These are phyloP conservation scores for Thalassiosira livingstoniorum DNA, from an alignment of 352 stramenopile species.

Conservation along the genomic window DNA sequence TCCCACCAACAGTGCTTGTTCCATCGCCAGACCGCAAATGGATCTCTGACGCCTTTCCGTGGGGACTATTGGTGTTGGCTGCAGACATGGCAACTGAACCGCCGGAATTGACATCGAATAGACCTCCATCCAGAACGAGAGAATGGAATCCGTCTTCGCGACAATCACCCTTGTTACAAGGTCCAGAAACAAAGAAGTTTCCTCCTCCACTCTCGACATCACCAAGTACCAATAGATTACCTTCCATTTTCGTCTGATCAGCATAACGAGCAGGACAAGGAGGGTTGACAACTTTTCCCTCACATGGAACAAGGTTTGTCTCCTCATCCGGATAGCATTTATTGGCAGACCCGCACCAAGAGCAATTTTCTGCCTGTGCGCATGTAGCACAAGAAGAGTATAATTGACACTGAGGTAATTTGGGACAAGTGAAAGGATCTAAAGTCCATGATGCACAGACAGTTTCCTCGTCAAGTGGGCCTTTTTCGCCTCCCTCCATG, in stretches of 20 bases:
- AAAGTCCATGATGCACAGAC: constrained; percentile 38
- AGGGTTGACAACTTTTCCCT: constrained; percentile 34
- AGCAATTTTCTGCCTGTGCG: constrained; percentile 9
- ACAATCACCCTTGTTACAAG: constrained; percentile 49
- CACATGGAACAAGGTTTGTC: constrained; percentile 38
- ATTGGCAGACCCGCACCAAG: constrained; percentile 46
- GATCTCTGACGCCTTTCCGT: constrained; percentile 36
- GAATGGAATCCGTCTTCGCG: constrained; percentile 37
- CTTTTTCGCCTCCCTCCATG: constrained; percentile 11
- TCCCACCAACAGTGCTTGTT: constrained; percentile 39
- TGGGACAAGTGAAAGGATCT: constrained; percentile 36
- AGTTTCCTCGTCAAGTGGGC: constrained; percentile 3
- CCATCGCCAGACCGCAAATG: constrained; percentile 40
- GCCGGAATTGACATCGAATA: constrained; percentile 45
- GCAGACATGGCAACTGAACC: constrained; percentile 37
- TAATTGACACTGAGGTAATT: constrained; percentile 28
- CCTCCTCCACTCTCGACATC: constrained; percentile 29
- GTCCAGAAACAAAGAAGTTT: constrained; percentile 40
- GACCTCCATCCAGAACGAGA: constrained; percentile 44
- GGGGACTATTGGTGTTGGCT: constrained; percentile 36
- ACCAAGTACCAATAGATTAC: constrained; percentile 49
- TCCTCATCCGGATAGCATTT: constrained; percentile 38
- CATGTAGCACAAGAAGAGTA: constrained; percentile 51
- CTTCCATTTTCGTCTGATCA: constrained; percentile 29
- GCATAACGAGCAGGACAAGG: constrained; percentile 45